These are phyloP conservation scores for Kingdonia uniflora DNA, from an alignment of 164 flowering plant genomes.

Conservation along the genomic window DNA sequence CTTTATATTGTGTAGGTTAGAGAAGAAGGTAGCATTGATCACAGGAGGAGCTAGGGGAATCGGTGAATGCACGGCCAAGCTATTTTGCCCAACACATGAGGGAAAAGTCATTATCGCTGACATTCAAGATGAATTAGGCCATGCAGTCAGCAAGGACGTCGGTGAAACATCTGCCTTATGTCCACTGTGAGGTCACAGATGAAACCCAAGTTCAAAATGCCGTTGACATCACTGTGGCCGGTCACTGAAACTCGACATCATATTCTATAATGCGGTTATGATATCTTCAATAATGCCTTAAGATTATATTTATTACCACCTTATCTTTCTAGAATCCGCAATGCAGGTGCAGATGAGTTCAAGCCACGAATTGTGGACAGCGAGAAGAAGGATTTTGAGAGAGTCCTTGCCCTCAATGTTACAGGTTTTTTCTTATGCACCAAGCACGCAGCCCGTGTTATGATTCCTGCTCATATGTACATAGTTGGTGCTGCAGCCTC, in stretches of 20 bases:
- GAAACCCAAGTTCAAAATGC: too few relatives aligned
- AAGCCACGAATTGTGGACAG: conserved; percentile 9
- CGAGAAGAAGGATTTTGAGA: conserved; percentile 12
- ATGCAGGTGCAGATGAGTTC: conserved; percentile 17
- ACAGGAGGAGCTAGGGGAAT: conserved; percentile 8
- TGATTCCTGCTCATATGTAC: conserved; percentile 26
- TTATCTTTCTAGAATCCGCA: too few relatives aligned
- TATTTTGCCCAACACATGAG: too few relatives aligned
- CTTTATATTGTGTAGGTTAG: conserved; percentile 5
- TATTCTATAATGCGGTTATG: conserved; percentile 36
- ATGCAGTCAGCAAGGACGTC: too few relatives aligned
- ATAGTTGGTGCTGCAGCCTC: conserved; percentile 19
- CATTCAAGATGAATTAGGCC: too few relatives aligned
- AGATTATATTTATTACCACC: too few relatives aligned
- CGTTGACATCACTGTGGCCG: neutral
- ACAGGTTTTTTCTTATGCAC: conserved; percentile 22
- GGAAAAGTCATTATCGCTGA: too few relatives aligned
- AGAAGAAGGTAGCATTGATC: conserved; percentile 10
- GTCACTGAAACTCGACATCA: conserved; percentile 33
- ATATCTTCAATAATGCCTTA: too few relatives aligned
- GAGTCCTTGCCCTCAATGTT: conserved; percentile 17
- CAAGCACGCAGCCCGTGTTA: conserved; percentile 40
- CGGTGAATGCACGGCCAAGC: too few relatives aligned
- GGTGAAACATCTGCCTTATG: neutral
- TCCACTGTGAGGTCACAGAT: conserved; percentile 8